Percentiles rank a stretch among this genome's conserved stretches.
phyloP scores from a whole-genome alignment of 1,139 yeast genomes.

The Ashbya aceris region DNA sequence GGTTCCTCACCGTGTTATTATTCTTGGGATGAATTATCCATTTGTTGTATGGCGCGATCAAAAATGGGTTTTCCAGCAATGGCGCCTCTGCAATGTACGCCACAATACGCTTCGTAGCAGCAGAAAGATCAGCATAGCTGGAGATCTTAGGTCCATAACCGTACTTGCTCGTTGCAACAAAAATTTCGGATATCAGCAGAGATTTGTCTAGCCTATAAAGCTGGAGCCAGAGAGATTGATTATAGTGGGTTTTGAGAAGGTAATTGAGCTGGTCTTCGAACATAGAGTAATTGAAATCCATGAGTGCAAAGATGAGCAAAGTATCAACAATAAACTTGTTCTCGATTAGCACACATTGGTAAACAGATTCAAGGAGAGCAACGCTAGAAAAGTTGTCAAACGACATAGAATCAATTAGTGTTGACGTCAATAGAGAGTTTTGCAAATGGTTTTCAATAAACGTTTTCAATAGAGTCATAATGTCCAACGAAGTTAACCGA shows the following conservation, averaged over 20 bases:
- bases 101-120: slow-evolving; percentile 15
- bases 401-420: slow-evolving; percentile 18
- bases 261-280: slow-evolving; percentile 17
- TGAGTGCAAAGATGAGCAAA: slow-evolving; percentile 21
- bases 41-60: slow-evolving; percentile 16
- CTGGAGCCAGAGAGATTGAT: slow-evolving; percentile 20
- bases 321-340: slow-evolving; percentile 20
- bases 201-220: slow-evolving; percentile 21
- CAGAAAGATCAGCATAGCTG: slow-evolving; percentile 20
- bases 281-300: slow-evolving; percentile 22
- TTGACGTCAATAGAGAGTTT: slow-evolving; percentile 1
- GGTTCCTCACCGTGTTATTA: slow-evolving; percentile 1
- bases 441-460: slow-evolving; percentile 20
- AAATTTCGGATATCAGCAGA: slow-evolving; percentile 15
- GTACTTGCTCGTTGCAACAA: slow-evolving; percentile 17
- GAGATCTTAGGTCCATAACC: slow-evolving; percentile 19
- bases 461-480: slow-evolving; percentile 18
- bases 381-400: slow-evolving; percentile 14
- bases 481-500: slow-evolving; percentile 28
- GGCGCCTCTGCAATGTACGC: slow-evolving; percentile 14
- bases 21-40: slow-evolving; percentile 12
- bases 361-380: slow-evolving; percentile 19
- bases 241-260: slow-evolving; percentile 22
- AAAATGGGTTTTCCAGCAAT: slow-evolving; percentile 14
- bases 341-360: slow-evolving; percentile 20